A percentile compares a stretch with the other conserved stretches of the same genome.
Conservation (phyloP, 2,329 filamentous ascomycete species). For the Leptographium flavum region DNA sequence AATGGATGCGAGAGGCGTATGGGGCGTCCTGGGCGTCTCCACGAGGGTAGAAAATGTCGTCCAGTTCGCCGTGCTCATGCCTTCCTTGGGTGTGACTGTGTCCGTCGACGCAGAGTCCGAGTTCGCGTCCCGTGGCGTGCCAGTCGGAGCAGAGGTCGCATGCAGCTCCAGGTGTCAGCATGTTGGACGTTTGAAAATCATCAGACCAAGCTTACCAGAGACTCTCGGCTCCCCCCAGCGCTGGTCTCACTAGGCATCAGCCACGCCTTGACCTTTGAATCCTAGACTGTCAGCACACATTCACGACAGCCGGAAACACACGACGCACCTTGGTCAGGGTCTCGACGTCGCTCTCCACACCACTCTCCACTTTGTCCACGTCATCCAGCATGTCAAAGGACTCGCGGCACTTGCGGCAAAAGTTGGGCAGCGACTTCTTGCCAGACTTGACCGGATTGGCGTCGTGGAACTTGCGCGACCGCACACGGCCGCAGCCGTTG, state of each 20-base stretch:
- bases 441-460: constrained; percentile 18
- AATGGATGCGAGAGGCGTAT: background rate
- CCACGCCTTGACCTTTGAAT: background rate
- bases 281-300: no score
- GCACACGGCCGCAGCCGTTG: constrained; percentile 24
- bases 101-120: background rate
- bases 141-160: background rate
- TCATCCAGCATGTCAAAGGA: constrained; percentile 5
- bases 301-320: no score
- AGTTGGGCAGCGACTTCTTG: constrained; percentile 18
- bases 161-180: background rate
- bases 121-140: background rate
- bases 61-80: background rate
- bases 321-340: no score
- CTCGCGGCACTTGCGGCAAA: constrained; percentile 20
- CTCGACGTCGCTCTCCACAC: no score
- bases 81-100: background rate
- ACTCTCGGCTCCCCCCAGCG: background rate
- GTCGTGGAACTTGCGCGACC: constrained; percentile 25
- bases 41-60: background rate
- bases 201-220: background rate
- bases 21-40: background rate
- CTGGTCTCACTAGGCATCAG: constrained; percentile 2
- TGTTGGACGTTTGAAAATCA: background rate
- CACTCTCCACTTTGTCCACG: background rate